A percentile compares a stretch with the other conserved stretches of the same genome.
Conservation (phyloP, 768 basidiomycete genomes). For the Leccinum disarticulatum region DNA sequence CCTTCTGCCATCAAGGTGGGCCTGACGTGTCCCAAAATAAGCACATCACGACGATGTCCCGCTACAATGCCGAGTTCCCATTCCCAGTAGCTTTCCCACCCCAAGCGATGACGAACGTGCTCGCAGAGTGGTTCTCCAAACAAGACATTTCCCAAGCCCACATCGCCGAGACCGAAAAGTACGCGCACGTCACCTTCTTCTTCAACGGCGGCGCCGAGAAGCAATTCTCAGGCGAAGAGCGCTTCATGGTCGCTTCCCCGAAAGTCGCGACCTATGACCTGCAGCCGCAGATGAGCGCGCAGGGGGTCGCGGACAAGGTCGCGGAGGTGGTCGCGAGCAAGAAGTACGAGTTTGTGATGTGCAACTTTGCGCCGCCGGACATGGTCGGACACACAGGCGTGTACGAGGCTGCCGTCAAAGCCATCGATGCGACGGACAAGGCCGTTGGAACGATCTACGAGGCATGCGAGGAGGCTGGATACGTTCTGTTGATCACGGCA, state of each 20-base stretch:
- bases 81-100: constrained; percentile 94
- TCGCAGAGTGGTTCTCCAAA: constrained; percentile 87
- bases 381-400: constrained; percentile 97
- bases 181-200: constrained; percentile 97
- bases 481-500: constrained; percentile 84
- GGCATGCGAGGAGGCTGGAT: constrained; percentile 83
- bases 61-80: constrained; percentile 88
- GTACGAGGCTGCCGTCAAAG: constrained; percentile 88
- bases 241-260: constrained; percentile 87
- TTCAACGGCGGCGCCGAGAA: constrained; percentile 97
- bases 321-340: constrained; percentile 72
- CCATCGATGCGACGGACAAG: constrained; percentile 83
- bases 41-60: constrained; percentile 92
- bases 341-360: constrained; percentile 90
- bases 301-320: constrained; percentile 89
- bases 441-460: constrained; percentile 87
- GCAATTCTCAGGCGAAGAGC: constrained; percentile 79
- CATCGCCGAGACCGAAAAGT: constrained; percentile 98
- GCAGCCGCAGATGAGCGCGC: constrained; percentile 86
- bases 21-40: constrained; percentile 24
- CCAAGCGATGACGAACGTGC: constrained; percentile 88
- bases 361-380: constrained; percentile 96
- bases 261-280: constrained; percentile 95
- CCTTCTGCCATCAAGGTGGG: neutral
- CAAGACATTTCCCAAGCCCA: constrained; percentile 84